Evolutionary conservation across 768 basidiomycete genomes (phyloP).

Genomic region (Podaxis sp.): DNA sequence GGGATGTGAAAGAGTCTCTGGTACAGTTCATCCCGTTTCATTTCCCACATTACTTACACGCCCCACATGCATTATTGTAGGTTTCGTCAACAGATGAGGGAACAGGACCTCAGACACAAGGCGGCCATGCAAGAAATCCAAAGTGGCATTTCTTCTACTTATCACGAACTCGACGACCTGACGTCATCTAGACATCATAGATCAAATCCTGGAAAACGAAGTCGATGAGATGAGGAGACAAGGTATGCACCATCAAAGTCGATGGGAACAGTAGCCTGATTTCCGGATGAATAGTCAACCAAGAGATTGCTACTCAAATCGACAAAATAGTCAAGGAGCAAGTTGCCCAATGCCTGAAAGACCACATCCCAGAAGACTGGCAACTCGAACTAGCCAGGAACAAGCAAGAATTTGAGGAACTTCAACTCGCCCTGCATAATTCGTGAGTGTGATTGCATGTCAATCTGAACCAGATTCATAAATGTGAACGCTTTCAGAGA

Average conservation of each 20-base stretch:
- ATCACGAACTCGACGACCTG: neutral
- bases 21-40: neutral
- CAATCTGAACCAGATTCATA: neutral
- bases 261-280: neutral
- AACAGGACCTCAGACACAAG: conserved; percentile 38
- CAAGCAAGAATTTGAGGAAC: conserved; percentile 39
- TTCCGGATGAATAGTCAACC: conserved; percentile 36
- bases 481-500: conserved; percentile 33
- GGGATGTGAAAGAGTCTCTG: conserved; percentile 38
- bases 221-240: conserved; percentile 39
- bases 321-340: conserved; percentile 46
- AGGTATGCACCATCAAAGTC: conserved; percentile 27
- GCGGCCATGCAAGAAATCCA: conserved; percentile 46
- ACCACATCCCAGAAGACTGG: conserved; percentile 42
- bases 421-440: conserved; percentile 47
- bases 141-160: conserved; percentile 24
- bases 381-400: conserved; percentile 44
- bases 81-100: conserved; percentile 37
- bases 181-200: conserved; percentile 35
- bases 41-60: neutral
- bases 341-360: conserved; percentile 42
- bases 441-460: conserved; percentile 36
- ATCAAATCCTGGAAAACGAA: conserved; percentile 39
- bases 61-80: conserved; percentile 19
- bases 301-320: conserved; percentile 42